Conservation (phyloP, 2,329 filamentous ascomycete species). For the Fulvia fulva region DNA sequence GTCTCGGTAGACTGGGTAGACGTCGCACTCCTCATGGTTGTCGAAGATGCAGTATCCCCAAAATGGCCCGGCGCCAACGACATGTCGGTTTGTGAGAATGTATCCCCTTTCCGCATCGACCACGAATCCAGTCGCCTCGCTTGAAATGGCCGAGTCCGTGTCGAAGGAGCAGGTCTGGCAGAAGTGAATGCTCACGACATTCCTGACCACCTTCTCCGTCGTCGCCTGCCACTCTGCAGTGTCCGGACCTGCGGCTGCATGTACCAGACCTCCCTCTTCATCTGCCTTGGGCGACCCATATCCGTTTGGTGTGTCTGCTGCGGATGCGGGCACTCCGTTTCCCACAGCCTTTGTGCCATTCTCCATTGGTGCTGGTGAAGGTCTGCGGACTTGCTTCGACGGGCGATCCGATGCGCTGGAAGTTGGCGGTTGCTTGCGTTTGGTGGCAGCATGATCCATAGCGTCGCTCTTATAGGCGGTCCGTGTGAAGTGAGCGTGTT, state of each 20-base stretch:
- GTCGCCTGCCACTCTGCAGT: conserved; percentile 92
- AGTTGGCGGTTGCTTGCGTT: conserved; percentile 37
- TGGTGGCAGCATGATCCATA: conserved; percentile 28
- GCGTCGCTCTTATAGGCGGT: not conserved
- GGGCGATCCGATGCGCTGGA: conserved; percentile 30
- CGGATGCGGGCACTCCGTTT: conserved; percentile 30
- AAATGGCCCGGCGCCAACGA: conserved; percentile 91
- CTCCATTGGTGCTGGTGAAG: conserved; percentile 21
- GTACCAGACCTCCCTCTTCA: conserved; percentile 44
- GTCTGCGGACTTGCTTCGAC: conserved; percentile 33
- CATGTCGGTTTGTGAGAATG: conserved; percentile 63
- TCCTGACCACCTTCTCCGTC: conserved; percentile 88
- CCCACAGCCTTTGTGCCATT: conserved; percentile 13
- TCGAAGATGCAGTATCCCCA: conserved; percentile 99
- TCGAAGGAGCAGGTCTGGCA: conserved; percentile 98
- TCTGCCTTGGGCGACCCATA: conserved; percentile 39
- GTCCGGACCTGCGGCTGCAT: conserved; percentile 49
- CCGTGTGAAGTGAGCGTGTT: not conserved
- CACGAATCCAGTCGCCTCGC: conserved; percentile 95
- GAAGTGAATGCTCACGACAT: conserved; percentile 98
- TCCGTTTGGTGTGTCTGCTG: conserved; percentile 33
- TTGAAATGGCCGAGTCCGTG: conserved; percentile 89
- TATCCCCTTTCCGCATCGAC: conserved; percentile 88
- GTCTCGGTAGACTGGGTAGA: conserved; percentile 93
- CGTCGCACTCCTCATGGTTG: conserved; percentile 94